phyloP scores from a whole-genome alignment of 148 eudicot genomes.

The Cornus florida region DNA sequence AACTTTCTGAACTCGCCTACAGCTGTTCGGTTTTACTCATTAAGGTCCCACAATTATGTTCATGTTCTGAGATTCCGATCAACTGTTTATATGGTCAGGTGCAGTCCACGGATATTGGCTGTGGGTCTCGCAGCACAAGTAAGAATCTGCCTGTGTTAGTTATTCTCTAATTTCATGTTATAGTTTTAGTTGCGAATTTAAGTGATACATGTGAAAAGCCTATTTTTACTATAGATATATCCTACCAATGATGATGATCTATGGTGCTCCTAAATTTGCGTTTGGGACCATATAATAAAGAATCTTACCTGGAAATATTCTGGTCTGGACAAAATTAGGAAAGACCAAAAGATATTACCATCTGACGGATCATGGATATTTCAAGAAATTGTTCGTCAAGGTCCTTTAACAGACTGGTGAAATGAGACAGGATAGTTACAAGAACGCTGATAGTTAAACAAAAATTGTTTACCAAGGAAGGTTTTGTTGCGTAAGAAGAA shows the following conservation, averaged over 20 bases:
- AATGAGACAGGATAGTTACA: not conserved
- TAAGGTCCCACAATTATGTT: conserved; percentile 79
- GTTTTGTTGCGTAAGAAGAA: not conserved
- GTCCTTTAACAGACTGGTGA: too few relatives aligned
- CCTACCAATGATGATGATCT: too few relatives aligned
- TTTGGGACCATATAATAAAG: too few relatives aligned
- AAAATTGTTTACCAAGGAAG: not conserved
- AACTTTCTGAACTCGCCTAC: conserved; percentile 60
- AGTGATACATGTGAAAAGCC: too few relatives aligned
- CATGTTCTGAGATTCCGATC: conserved; percentile 84
- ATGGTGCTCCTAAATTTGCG: too few relatives aligned
- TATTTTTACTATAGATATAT: too few relatives aligned
- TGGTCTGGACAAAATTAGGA: too few relatives aligned
- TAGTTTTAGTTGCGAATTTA: not conserved
- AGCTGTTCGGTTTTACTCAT: conserved; percentile 89
- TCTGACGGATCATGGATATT: too few relatives aligned
- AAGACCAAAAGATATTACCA: too few relatives aligned
- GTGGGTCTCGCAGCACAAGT: conserved; percentile 94
- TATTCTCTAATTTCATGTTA: not conserved
- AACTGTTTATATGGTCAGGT: conserved; percentile 75
- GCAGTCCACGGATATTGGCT: conserved; percentile 91
- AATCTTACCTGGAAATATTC: too few relatives aligned
- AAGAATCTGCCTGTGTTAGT: conserved; percentile 24
- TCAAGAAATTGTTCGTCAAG: too few relatives aligned
- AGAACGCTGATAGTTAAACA: not conserved